phyloP scores from a whole-genome alignment of 805 yeast genomes.

The Tetrapisispora iriomotensis region DNA sequence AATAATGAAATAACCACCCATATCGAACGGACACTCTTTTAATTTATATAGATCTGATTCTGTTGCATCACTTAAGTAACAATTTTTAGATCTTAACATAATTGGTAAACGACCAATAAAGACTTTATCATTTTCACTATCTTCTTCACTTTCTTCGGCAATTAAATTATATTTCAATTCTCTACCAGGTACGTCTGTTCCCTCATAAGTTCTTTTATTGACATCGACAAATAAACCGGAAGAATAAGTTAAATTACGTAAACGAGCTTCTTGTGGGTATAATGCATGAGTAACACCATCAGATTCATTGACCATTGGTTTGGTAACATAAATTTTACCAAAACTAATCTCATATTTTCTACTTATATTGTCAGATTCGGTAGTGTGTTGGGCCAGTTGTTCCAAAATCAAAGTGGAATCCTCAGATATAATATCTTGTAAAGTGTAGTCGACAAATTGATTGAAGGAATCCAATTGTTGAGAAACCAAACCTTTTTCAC shows the following conservation, averaged over 20 bases:
- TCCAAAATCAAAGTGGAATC: constrained; percentile 89
- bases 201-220: constrained; percentile 78
- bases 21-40: constrained; percentile 98
- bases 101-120: constrained; percentile 96
- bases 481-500: constrained; percentile 92
- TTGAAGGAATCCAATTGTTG: constrained; percentile 98
- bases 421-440: constrained; percentile 94
- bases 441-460: constrained; percentile 92
- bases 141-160: constrained; percentile 44
- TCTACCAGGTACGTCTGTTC: constrained; percentile 58
- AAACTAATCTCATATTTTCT: constrained; percentile 93
- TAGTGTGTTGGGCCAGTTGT: constrained; percentile 96
- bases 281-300: constrained; percentile 99
- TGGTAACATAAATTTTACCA: constrained; percentile 92
- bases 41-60: constrained; percentile 91
- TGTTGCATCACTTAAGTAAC: constrained; percentile 80
- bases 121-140: constrained; percentile 72
- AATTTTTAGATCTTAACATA: constrained; percentile 93
- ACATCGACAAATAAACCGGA: constrained; percentile 95
- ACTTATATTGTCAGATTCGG: constrained; percentile 81
- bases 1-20: constrained; percentile 98
- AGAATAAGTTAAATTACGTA: constrained; percentile 91
- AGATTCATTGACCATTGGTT: constrained; percentile 97
- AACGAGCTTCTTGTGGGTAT: constrained; percentile 96
- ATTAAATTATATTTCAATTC: constrained; percentile 50